phyloP scores from a whole-genome alignment of 176 grass and related monocot species.

The Alopecurus myosuroides region DNA sequence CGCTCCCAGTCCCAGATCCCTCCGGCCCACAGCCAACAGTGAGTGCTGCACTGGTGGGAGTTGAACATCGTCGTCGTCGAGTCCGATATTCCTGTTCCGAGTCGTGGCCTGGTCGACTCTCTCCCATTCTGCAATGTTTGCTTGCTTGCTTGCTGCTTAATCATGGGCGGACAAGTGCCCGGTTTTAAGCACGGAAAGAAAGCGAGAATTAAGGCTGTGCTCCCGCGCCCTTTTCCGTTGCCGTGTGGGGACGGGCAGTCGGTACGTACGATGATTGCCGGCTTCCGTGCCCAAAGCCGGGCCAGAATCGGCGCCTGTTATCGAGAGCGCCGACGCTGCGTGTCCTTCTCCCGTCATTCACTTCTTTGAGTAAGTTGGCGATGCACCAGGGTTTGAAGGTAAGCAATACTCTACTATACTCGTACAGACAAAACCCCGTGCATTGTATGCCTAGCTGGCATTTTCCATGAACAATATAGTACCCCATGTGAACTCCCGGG shows the following conservation, averaged over 20 bases:
- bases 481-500: background rate
- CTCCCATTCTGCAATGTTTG: background rate
- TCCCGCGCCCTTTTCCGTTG: background rate
- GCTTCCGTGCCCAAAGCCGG: background rate
- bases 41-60: background rate
- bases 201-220: background rate
- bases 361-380: background rate
- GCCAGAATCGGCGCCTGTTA: background rate
- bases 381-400: background rate
- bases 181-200: background rate
- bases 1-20: background rate
- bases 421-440: too few relatives aligned
- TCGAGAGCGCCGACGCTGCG: background rate
- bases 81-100: background rate
- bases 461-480: background rate
- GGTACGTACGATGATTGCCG: conserved; percentile 3
- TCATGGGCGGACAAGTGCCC: background rate
- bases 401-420: too few relatives aligned
- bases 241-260: background rate
- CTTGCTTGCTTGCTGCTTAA: background rate
- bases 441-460: background rate
- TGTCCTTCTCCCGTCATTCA: background rate
- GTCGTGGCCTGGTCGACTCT: background rate
- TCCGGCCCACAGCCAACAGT: background rate
- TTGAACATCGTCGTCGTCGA: background rate